phyloP scores from a whole-genome alignment of 805 yeast genomes.

The Maudiozyma serrabonitensis region DNA sequence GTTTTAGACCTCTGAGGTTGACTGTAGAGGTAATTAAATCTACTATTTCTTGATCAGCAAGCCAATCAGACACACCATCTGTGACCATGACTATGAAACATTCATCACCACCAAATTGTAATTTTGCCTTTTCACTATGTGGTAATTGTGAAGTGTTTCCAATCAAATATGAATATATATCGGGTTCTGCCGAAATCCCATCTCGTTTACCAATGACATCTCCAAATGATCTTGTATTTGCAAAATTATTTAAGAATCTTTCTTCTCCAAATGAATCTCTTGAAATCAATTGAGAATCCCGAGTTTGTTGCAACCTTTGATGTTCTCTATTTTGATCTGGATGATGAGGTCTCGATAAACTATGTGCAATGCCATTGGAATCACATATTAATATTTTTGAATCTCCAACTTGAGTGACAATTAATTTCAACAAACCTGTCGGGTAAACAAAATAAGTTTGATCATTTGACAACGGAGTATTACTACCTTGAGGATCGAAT shows the following conservation, averaged over 20 bases:
- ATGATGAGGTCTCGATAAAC: slow-evolving; percentile 75
- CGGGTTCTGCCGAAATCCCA: slow-evolving; percentile 92
- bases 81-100: slow-evolving; percentile 72
- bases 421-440: slow-evolving; percentile 53
- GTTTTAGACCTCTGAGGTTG: slow-evolving; percentile 46
- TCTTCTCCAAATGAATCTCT: slow-evolving; percentile 92
- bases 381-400: slow-evolving; percentile 83
- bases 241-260: slow-evolving; percentile 62
- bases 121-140: slow-evolving; percentile 26
- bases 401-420: slow-evolving; percentile 89
- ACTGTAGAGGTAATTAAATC: slow-evolving; percentile 72
- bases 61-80: slow-evolving; percentile 78
- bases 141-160: slow-evolving; percentile 47
- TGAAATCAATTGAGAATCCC: slow-evolving; percentile 22
- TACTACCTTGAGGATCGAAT: slow-evolving; percentile 4
- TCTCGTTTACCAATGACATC: slow-evolving; percentile 69
- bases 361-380: slow-evolving; percentile 64
- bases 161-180: slow-evolving; percentile 55
- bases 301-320: slow-evolving; percentile 38
- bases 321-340: slow-evolving; percentile 77
- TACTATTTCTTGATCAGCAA: slow-evolving; percentile 84
- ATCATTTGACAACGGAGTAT: slow-evolving; percentile 6
- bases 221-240: slow-evolving; percentile 92
- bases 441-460: slow-evolving; percentile 40
- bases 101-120: slow-evolving; percentile 70